These are phyloP conservation scores for Haberlea rhodopensis DNA, from an alignment of 257 asterid species.

Conservation along the genomic window DNA sequence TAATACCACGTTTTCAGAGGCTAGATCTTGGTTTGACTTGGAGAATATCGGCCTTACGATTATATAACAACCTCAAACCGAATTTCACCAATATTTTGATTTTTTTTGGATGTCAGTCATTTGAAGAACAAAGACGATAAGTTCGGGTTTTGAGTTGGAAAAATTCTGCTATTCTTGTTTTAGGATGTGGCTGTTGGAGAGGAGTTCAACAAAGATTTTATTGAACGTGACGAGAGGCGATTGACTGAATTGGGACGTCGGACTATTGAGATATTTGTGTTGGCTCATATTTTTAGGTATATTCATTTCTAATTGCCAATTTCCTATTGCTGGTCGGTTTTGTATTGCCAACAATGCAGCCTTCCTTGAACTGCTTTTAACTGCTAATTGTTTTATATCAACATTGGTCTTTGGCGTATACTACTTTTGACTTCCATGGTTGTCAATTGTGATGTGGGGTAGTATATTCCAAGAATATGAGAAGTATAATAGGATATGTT, in stretches of 20 bases:
- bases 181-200: slow-evolving; percentile 86
- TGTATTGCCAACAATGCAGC: not conserved
- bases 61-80: not conserved
- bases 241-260: slow-evolving; percentile 94
- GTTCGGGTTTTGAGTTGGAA: not conserved
- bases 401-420: no score
- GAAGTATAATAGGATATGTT: not conserved
- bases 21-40: not conserved
- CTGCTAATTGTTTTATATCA: not conserved
- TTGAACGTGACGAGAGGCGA: slow-evolving; percentile 84
- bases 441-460: not conserved
- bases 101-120: slow-evolving; percentile 2
- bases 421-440: not conserved
- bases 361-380: not conserved
- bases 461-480: not conserved
- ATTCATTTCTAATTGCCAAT: not conserved
- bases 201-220: slow-evolving; percentile 70
- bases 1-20: not conserved
- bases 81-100: not conserved
- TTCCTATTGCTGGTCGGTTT: not conserved
- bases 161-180: slow-evolving; percentile 20
- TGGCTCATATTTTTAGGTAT: slow-evolving; percentile 88
- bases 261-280: slow-evolving; percentile 83
- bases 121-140: not conserved
- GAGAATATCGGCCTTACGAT: not conserved